Percentiles rank a stretch among this genome's conserved stretches.
These are phyloP conservation scores for Arachnopeziza araneosa DNA, from an alignment of 2,329 filamentous ascomycete genomes.

Conservation along the genomic window DNA sequence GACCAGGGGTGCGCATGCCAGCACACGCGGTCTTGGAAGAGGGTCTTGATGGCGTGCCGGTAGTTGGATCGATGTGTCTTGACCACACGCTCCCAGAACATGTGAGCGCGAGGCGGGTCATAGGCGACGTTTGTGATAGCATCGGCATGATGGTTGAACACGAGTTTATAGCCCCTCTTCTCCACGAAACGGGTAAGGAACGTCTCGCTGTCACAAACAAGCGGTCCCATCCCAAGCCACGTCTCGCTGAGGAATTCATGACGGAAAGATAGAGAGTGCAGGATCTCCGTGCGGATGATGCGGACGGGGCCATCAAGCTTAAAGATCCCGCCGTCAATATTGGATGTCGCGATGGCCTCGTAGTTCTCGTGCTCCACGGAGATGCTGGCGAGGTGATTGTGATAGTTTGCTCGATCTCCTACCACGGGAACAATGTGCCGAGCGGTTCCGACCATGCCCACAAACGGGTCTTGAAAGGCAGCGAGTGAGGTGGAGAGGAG, in stretches of 20 bases:
- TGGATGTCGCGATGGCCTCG: constrained; percentile 50
- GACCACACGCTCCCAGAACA: constrained; percentile 1
- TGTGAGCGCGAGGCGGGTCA: constrained; percentile 30
- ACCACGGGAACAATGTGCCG: constrained; percentile 40
- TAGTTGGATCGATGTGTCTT: constrained; percentile 43
- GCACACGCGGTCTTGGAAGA: constrained; percentile 36
- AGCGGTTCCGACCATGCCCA: constrained; percentile 52
- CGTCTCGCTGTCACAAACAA: constrained; percentile 57
- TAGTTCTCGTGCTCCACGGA: constrained; percentile 60
- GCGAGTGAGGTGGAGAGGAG: constrained; percentile 15
- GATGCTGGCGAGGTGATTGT: constrained; percentile 51
- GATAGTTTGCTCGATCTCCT: constrained; percentile 29
- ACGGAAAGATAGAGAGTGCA: constrained; percentile 40
- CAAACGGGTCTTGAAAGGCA: constrained; percentile 24
- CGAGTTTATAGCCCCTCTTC: constrained; percentile 44
- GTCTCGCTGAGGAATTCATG: constrained; percentile 42
- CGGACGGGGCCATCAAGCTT: constrained; percentile 53
- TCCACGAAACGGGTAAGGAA: constrained; percentile 51
- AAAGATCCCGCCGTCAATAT: constrained; percentile 53
- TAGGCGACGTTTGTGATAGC: constrained; percentile 47
- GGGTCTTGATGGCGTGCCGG: constrained; percentile 47
- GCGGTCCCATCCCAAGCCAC: constrained; percentile 38
- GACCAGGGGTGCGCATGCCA: constrained; percentile 45
- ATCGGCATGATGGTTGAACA: constrained; percentile 46
- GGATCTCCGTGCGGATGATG: constrained; percentile 44